Base-by-base conservation (phyloP, 106 monocot species). In the Posidonia australis region DNA sequence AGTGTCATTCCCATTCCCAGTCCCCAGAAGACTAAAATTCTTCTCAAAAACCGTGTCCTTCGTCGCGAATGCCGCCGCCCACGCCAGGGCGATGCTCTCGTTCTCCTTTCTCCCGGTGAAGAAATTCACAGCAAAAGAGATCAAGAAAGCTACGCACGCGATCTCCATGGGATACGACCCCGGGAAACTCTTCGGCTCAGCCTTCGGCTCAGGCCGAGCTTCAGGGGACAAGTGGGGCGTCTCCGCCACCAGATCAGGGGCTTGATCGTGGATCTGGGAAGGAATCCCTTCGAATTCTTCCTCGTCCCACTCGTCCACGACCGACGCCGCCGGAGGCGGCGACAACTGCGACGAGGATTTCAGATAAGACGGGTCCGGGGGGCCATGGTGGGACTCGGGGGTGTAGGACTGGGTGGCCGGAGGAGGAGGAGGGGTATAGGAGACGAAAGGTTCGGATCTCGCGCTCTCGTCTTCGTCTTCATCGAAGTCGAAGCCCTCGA, bases 261-360 rank as follows among this genome's bases (percentile, higher is more conserved):
- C 27, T 1, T 43, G 62, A 13, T 54, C 63, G 9, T 55, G 46
- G 21, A 47, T 60, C 47, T 63, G 76, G 13, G 72, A 28, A 14
- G 93, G 86, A 46, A 94, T 84, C n/a, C 93, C 93, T 66, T 94
- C 93, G 78, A 94, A 94, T 72, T 94, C 89, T 42, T 94, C 89
- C 66, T 89, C 89, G 62, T 94, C 93, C 89, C 89, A 94, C 32
- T 80, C 74, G 22, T 83, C 84, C 29, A 66, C 58, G 27, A 66
- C 5, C 10, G 71, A 53, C 41, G 84, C 32, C 43, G 77, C 36
- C 36, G 36, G 36, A 36, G 36, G 7, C 36, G 36, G 7, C 36
- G 36, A 36, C 36, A 7, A 7, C 36, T 36, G 36, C 36, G 36
- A 36, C 36, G 36, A 36, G 36, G 70, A 4, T 20, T 42, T 9